These are phyloP conservation scores for Luzula sylvatica DNA, from an alignment of 176 grass and related monocot genomes.

Conservation along the genomic window DNA sequence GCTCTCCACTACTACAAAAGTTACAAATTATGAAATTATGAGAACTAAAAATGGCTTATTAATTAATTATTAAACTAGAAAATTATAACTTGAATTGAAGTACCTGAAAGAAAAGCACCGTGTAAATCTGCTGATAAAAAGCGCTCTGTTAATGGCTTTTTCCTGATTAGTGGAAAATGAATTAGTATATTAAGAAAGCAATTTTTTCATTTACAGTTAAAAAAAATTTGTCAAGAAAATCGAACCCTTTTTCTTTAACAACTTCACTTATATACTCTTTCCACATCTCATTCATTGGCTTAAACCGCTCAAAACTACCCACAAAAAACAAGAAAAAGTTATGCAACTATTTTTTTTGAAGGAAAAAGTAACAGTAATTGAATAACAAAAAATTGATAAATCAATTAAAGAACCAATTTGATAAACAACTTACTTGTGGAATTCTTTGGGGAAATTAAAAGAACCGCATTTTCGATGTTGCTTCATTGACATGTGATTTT, in stretches of 20 bases:
- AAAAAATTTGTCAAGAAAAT: constrained; percentile 13
- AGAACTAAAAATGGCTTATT: neutral
- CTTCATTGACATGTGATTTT: constrained; percentile 31
- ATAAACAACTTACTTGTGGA: constrained; percentile 36
- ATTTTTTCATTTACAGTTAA: constrained; percentile 1
- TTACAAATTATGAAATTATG: neutral
- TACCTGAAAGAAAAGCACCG: constrained; percentile 66
- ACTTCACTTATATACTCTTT: constrained; percentile 61
- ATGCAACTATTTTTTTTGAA: too few relatives aligned
- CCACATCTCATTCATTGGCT: constrained; percentile 89
- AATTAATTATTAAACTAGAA: neutral
- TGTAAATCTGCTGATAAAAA: constrained; percentile 75
- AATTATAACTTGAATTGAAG: neutral
- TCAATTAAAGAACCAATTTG: too few relatives aligned
- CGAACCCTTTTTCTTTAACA: constrained; percentile 34
- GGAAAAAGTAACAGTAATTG: too few relatives aligned
- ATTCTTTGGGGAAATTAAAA: constrained; percentile 28
- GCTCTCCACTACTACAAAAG: constrained; percentile 63
- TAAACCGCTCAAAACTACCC: constrained; percentile 65
- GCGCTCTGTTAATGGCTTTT: constrained; percentile 50
- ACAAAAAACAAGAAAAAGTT: too few relatives aligned
- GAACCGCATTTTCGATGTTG: constrained; percentile 36
- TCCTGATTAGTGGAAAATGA: constrained; percentile 49
- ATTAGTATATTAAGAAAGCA: constrained; percentile 16
- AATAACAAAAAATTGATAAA: too few relatives aligned